phyloP scores from a whole-genome alignment of 352 stramenopile genomes.

The Discostella stelligera region DNA sequence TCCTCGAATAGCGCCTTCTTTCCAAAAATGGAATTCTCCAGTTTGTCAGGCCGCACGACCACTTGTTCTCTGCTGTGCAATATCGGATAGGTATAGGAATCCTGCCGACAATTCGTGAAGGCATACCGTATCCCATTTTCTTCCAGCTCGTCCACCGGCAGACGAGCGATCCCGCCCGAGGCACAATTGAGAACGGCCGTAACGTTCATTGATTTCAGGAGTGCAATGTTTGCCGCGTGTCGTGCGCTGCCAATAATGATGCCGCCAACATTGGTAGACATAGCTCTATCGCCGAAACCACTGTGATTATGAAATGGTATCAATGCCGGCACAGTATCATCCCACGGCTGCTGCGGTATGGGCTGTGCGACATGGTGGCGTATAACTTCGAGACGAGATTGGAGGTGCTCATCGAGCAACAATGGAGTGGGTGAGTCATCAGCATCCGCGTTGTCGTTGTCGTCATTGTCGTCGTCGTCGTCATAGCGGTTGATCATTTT shows the following conservation, averaged over 20 bases:
- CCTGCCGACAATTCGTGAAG: constrained; percentile 73
- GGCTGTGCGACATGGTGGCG: constrained; percentile 51
- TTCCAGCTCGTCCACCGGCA: constrained; percentile 67
- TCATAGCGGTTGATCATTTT: background rate
- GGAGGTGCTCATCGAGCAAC: constrained; percentile 25
- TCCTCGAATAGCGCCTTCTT: constrained; percentile 9
- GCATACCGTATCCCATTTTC: constrained; percentile 63
- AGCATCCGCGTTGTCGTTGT: background rate
- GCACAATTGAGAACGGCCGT: constrained; percentile 77
- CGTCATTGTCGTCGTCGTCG: background rate
- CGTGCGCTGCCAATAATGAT: constrained; percentile 67
- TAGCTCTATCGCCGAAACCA: too few relatives aligned
- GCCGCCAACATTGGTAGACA: too few relatives aligned
- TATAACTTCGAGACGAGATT: constrained; percentile 56
- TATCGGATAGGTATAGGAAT: constrained; percentile 69
- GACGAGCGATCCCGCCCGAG: constrained; percentile 59
- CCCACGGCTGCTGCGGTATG: constrained; percentile 51
- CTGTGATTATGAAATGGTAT: constrained; percentile 40
- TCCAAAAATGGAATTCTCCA: constrained; percentile 9
- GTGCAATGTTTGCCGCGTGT: constrained; percentile 57
- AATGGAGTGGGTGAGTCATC: background rate
- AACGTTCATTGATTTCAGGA: constrained; percentile 53
- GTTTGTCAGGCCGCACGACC: constrained; percentile 9
- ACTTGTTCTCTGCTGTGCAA: constrained; percentile 46
- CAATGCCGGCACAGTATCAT: constrained; percentile 43